Conservation (phyloP, 1,284 basidiomycete species). For the Trichosporon ovoides region DNA sequence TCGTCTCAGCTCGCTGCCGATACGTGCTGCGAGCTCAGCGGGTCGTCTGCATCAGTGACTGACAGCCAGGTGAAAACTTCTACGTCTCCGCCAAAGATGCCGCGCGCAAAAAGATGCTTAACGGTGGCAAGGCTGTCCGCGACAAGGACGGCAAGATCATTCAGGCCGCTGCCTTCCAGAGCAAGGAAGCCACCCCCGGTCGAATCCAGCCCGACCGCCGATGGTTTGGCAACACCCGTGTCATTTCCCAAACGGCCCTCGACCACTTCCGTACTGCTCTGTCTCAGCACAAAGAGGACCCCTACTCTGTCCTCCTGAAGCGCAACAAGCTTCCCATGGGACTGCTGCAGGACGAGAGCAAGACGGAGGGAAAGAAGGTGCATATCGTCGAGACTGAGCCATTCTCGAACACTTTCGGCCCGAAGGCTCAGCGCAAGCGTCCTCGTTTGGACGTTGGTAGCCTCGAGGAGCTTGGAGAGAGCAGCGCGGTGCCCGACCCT, state of each 20-base stretch:
- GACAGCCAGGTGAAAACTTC: constrained; percentile 60
- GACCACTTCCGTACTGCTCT: constrained; percentile 91
- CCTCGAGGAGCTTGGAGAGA: constrained; percentile 77
- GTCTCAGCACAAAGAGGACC: constrained; percentile 75
- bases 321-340: constrained; percentile 95
- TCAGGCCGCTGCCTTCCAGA: constrained; percentile 88
- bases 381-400: constrained; percentile 93
- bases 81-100: constrained; percentile 87
- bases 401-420: constrained; percentile 85
- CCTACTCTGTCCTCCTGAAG: constrained; percentile 84
- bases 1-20: not conserved
- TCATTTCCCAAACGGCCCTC: constrained; percentile 91
- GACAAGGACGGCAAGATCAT: constrained; percentile 85
- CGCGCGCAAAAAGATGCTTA: constrained; percentile 78
- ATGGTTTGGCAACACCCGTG: constrained; percentile 97
- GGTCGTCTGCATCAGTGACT: not conserved
- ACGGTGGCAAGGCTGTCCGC: constrained; percentile 78
- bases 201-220: constrained; percentile 85
- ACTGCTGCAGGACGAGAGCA: constrained; percentile 76
- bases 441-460: constrained; percentile 76
- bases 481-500: constrained; percentile 53
- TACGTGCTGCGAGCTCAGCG: not conserved
- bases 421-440: constrained; percentile 84
- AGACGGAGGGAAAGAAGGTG: constrained; percentile 75
- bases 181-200: constrained; percentile 77